A percentile compares a stretch with the other conserved stretches of the same genome.
These are phyloP conservation scores for Acer saccharum DNA, from an alignment of 345 rosid genomes.

Conservation along the genomic window DNA sequence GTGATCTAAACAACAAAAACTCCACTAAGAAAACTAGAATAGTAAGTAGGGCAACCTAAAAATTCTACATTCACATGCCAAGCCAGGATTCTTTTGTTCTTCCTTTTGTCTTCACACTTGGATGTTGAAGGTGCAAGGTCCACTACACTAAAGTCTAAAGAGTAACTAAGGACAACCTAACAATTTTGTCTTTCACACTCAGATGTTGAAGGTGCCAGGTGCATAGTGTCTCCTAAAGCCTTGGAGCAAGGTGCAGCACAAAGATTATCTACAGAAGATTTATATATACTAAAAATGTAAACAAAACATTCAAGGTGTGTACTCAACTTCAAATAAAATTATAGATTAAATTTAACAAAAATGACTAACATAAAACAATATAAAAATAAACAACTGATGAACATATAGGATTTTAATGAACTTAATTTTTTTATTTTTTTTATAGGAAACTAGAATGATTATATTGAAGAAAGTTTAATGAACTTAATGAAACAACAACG, in stretches of 20 bases:
- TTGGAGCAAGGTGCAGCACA: background rate
- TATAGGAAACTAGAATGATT: too few species aligned
- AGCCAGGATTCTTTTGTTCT: background rate
- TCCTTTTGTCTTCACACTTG: background rate
- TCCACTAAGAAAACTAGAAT: background rate
- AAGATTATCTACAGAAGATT: background rate
- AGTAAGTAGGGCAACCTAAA: background rate
- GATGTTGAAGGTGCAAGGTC: conserved; percentile 4
- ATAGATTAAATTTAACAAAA: background rate
- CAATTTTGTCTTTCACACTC: background rate
- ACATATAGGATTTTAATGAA: too few species aligned
- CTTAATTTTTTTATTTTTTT: too few species aligned
- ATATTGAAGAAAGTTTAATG: too few species aligned
- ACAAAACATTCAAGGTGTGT: background rate
- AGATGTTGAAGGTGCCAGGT: background rate
- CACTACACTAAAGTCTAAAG: background rate
- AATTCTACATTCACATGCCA: background rate
- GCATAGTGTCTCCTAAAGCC: background rate
- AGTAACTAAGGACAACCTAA: background rate
- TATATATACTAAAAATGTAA: background rate
- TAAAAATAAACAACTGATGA: too few species aligned
- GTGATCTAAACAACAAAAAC: background rate
- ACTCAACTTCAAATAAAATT: background rate
- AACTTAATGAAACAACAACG: too few species aligned
- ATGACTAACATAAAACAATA: too few species aligned